Conservation (phyloP, 2,329 filamentous ascomycete genomes). For the Periconia macrospinosa region DNA sequence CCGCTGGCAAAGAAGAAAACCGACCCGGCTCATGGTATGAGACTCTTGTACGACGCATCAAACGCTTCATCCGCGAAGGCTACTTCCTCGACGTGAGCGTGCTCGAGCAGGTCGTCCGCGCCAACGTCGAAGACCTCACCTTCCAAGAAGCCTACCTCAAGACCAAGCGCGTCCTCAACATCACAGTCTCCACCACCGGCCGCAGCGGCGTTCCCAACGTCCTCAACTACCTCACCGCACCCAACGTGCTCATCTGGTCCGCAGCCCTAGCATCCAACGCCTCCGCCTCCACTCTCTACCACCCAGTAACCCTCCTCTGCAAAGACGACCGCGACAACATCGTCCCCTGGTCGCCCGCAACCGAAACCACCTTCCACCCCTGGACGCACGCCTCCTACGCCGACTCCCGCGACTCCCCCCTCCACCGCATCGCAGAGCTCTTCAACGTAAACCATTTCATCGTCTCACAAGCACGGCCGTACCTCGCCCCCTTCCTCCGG, state of each 20-base stretch:
- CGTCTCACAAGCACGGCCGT: slow-evolving; percentile 87
- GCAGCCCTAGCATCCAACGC: slow-evolving; percentile 77
- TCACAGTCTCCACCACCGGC: slow-evolving; percentile 78
- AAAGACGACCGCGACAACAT: slow-evolving; percentile 75
- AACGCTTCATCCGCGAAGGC: slow-evolving; percentile 72
- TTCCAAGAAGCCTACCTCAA: slow-evolving; percentile 90
- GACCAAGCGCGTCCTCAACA: slow-evolving; percentile 87
- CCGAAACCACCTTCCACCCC: slow-evolving; percentile 66
- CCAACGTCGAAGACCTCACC: slow-evolving; percentile 84
- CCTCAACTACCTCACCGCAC: slow-evolving; percentile 89
- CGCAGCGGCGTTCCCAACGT: slow-evolving; percentile 78
- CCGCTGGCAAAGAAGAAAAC: slow-evolving; percentile 20
- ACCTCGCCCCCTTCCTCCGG: slow-evolving; percentile 81
- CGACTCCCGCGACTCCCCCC: slow-evolving; percentile 64
- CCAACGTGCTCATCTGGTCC: slow-evolving; percentile 87
- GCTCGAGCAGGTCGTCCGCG: slow-evolving; percentile 79
- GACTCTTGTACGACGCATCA: slow-evolving; percentile 67
- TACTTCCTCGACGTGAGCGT: slow-evolving; percentile 83
- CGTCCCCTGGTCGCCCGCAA: slow-evolving; percentile 68
- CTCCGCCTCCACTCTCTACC: slow-evolving; percentile 66
- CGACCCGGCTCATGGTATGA: slow-evolving; percentile 40
- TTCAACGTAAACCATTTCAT: slow-evolving; percentile 97
- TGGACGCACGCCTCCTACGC: slow-evolving; percentile 66
- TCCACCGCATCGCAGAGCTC: slow-evolving; percentile 74
- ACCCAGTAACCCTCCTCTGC: slow-evolving; percentile 70